Percentiles rank a stretch among this genome's conserved stretches.
phyloP scores from a whole-genome alignment of 2,329 filamentous ascomycete species.

The Pseudocercospora vitis region DNA sequence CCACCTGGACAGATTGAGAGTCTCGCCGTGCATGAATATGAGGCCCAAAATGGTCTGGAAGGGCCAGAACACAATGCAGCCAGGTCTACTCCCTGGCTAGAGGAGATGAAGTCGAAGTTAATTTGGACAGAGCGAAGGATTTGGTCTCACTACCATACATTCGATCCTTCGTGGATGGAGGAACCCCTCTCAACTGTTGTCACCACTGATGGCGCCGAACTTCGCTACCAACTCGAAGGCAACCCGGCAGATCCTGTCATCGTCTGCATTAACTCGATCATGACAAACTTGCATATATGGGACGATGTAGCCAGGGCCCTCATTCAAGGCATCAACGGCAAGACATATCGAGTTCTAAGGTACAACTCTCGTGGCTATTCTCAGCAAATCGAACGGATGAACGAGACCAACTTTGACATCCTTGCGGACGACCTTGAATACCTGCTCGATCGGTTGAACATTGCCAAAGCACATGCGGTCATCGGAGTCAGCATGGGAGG shows the following conservation, averaged over 20 bases:
- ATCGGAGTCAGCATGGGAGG: conserved; percentile 81
- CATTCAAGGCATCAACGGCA: conserved; percentile 50
- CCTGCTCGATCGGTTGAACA: conserved; percentile 68
- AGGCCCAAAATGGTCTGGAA: conserved; percentile 64
- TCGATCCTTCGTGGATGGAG: conserved; percentile 56
- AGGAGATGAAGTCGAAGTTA: conserved; percentile 59
- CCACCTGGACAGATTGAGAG: conserved; percentile 56
- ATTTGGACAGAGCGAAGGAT: conserved; percentile 58
- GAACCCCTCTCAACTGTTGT: conserved; percentile 68
- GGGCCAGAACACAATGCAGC: conserved; percentile 65
- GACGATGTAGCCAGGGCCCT: conserved; percentile 68
- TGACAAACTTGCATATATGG: conserved; percentile 80
- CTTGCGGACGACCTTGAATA: conserved; percentile 67
- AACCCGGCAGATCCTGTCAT: conserved; percentile 68
- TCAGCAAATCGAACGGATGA: conserved; percentile 38
- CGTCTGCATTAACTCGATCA: conserved; percentile 76
- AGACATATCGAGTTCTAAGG: conserved; percentile 70
- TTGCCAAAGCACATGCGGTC: conserved; percentile 64
- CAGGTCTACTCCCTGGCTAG: conserved; percentile 61
- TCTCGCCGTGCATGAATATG: conserved; percentile 72
- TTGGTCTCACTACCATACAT: conserved; percentile 76
- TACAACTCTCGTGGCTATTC: conserved; percentile 74
- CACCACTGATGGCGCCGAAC: conserved; percentile 64
- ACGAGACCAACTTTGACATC: conserved; percentile 58
- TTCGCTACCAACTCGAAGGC: conserved; percentile 76